Conservation (phyloP, 2,329 filamentous ascomycete species). For the Pestalotiopsis sp. region DNA sequence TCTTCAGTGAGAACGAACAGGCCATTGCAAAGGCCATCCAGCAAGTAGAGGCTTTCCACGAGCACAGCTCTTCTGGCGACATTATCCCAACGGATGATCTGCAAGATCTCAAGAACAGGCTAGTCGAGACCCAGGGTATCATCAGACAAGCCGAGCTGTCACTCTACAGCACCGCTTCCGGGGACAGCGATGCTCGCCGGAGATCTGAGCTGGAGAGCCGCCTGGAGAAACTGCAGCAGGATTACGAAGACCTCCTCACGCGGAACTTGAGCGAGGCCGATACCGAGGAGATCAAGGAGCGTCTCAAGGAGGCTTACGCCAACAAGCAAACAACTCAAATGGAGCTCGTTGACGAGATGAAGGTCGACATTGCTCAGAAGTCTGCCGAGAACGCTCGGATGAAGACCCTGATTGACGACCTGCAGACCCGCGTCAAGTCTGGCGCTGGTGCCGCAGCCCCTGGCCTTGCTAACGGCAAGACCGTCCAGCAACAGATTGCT, state of each 20-base stretch:
- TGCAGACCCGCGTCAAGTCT: slow-evolving; percentile 73
- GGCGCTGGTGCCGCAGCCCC: slow-evolving; percentile 47
- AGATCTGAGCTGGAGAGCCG: slow-evolving; percentile 77
- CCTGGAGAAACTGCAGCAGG: slow-evolving; percentile 72
- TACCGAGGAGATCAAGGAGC: slow-evolving; percentile 80
- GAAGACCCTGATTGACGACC: slow-evolving; percentile 77
- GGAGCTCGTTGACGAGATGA: slow-evolving; percentile 75
- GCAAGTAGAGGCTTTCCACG: slow-evolving; percentile 76
- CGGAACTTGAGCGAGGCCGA: slow-evolving; percentile 78
- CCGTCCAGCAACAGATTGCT: slow-evolving; percentile 94
- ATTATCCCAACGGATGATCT: slow-evolving; percentile 81
- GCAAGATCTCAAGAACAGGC: slow-evolving; percentile 71
- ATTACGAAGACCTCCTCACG: slow-evolving; percentile 82
- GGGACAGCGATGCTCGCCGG: slow-evolving; percentile 66
- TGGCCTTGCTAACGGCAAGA: slow-evolving; percentile 80
- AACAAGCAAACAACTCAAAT: slow-evolving; percentile 74
- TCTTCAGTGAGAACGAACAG: slow-evolving; percentile 91
- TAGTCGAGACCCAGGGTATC: slow-evolving; percentile 89
- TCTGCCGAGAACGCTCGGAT: slow-evolving; percentile 81
- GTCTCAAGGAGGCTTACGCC: slow-evolving; percentile 75
- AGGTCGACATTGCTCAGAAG: slow-evolving; percentile 74
- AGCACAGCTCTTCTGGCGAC: slow-evolving; percentile 76
- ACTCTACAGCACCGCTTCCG: slow-evolving; percentile 69
- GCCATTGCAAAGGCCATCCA: slow-evolving; percentile 83
- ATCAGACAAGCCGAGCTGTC: slow-evolving; percentile 91